These are phyloP conservation scores for Paraconiothyrium sp. DNA, from an alignment of 2,329 filamentous ascomycete genomes.

Conservation along the genomic window DNA sequence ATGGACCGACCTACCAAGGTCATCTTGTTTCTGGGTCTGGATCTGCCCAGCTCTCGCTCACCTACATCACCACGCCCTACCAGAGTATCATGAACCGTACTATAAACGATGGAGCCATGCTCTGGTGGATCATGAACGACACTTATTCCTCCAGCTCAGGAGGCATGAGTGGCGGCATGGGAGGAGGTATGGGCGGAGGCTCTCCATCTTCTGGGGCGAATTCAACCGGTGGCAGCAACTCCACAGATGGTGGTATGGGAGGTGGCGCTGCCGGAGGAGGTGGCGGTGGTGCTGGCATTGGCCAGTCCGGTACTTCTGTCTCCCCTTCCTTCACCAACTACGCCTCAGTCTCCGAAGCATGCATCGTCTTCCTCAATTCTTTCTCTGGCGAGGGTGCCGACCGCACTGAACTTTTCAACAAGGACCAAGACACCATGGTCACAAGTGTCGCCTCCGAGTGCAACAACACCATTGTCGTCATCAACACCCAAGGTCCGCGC, in stretches of 20 bases:
- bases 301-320: conserved; percentile 25
- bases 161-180: background rate
- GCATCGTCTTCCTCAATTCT: conserved; percentile 60
- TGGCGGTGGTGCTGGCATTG: conserved; percentile 3
- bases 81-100: background rate
- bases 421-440: conserved; percentile 59
- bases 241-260: background rate
- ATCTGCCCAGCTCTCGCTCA: background rate
- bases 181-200: background rate
- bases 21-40: background rate
- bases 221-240: conserved; percentile 10
- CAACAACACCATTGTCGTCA: conserved; percentile 51
- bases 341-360: conserved; percentile 41
- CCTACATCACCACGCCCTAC: background rate
- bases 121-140: conserved; percentile 1
- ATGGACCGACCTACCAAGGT: background rate
- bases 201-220: conserved; percentile 31
- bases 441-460: conserved; percentile 47
- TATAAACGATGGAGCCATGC: background rate
- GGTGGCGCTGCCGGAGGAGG: background rate
- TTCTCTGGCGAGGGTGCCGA: conserved; percentile 61
- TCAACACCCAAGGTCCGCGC: conserved; percentile 49
- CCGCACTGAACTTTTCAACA: conserved; percentile 55
- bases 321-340: conserved; percentile 1
- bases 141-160: background rate